phyloP scores from a whole-genome alignment of 1,139 yeast genomes.

The Kluyveromyces sp. region DNA sequence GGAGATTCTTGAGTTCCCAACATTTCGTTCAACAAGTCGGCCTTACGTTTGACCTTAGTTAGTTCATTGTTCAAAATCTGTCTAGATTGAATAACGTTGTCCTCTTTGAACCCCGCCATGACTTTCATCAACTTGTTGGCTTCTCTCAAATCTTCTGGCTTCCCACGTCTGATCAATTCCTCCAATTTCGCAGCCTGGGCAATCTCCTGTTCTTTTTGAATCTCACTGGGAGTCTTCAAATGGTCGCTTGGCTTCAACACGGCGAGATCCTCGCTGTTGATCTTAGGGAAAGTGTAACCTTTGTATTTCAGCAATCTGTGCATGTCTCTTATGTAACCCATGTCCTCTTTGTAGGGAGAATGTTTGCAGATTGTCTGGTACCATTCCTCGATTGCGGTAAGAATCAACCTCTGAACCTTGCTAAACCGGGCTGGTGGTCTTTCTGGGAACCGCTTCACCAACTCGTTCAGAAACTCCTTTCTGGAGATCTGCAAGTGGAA shows the following conservation, averaged over 20 bases:
- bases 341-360: slow-evolving; percentile 82
- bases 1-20: slow-evolving; percentile 49
- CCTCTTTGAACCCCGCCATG: slow-evolving; percentile 96
- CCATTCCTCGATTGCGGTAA: slow-evolving; percentile 96
- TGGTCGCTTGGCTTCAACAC: slow-evolving; percentile 90
- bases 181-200: slow-evolving; percentile 94
- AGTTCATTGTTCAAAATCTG: slow-evolving; percentile 80
- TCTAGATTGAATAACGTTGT: slow-evolving; percentile 55
- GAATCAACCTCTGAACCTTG: slow-evolving; percentile 72
- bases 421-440: slow-evolving; percentile 85
- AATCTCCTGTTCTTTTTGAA: slow-evolving; percentile 84
- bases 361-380: slow-evolving; percentile 90
- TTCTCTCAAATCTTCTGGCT: slow-evolving; percentile 90
- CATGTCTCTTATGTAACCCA: slow-evolving; percentile 92
- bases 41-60: slow-evolving; percentile 77
- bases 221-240: slow-evolving; percentile 80
- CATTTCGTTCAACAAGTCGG: slow-evolving; percentile 90
- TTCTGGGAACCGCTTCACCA: slow-evolving; percentile 91
- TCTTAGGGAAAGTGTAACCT: slow-evolving; percentile 88
- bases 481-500: slow-evolving; percentile 91
- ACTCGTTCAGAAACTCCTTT: slow-evolving; percentile 87
- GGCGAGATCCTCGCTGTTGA: slow-evolving; percentile 84
- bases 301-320: slow-evolving; percentile 81
- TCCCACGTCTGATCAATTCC: slow-evolving; percentile 90
- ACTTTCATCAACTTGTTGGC: slow-evolving; percentile 95